These are phyloP conservation scores for Auriscalpium vulgare DNA, from an alignment of 768 basidiomycete species.

Conservation along the genomic window DNA sequence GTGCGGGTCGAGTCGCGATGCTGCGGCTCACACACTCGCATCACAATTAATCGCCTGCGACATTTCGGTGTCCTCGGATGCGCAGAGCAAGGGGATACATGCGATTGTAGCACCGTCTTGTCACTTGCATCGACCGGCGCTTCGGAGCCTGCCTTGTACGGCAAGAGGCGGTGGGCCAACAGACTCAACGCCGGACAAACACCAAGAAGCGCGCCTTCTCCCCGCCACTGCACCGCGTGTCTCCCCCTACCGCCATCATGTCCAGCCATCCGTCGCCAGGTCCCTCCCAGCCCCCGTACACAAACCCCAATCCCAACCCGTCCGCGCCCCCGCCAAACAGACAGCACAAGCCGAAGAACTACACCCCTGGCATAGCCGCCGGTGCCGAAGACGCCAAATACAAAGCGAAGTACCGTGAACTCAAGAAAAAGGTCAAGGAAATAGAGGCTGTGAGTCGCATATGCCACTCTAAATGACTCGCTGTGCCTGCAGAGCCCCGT, in stretches of 20 bases:
- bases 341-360: slow-evolving; percentile 38
- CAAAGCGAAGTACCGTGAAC: slow-evolving; percentile 80
- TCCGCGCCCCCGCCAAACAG: slow-evolving; percentile 3
- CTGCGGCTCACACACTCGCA: neutral
- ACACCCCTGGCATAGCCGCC: slow-evolving; percentile 58
- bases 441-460: slow-evolving; percentile 61
- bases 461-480: no score
- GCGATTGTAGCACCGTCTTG: no score
- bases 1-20: slow-evolving; percentile 10
- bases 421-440: slow-evolving; percentile 83
- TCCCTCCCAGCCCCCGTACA: slow-evolving; percentile 19
- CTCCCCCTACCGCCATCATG: slow-evolving; percentile 47
- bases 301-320: slow-evolving; percentile 2
- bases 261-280: slow-evolving; percentile 44
- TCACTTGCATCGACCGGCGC: neutral
- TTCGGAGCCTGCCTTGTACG: slow-evolving; percentile 17
- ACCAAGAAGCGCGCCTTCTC: slow-evolving; percentile 20
- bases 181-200: slow-evolving; percentile 28
- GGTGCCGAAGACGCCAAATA: slow-evolving; percentile 84
- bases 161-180: slow-evolving; percentile 17
- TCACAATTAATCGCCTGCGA: no score
- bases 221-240: slow-evolving; percentile 27
- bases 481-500: no score
- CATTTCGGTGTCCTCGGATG: no score
- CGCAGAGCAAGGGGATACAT: no score